Percentiles rank a stretch among this genome's conserved stretches.
phyloP scores from a whole-genome alignment of 805 yeast genomes.

The Cyberlindnera samutprakarnensis region DNA sequence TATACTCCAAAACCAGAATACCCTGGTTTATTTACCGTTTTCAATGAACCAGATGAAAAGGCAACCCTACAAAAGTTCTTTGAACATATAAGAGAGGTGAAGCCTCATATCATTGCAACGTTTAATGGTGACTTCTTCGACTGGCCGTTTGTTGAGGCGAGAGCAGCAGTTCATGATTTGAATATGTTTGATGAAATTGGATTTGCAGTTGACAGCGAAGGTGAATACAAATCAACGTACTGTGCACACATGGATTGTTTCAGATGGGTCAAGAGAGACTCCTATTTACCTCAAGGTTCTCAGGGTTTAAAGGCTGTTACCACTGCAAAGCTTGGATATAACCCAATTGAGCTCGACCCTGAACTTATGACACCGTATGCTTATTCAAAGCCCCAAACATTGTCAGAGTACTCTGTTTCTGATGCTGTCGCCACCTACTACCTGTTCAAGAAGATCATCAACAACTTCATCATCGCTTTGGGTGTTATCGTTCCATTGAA shows the following conservation, averaged over 20 bases:
- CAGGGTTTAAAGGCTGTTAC: slow-evolving; percentile 98
- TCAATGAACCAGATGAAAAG: slow-evolving; percentile 83
- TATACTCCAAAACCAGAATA: slow-evolving; percentile 97
- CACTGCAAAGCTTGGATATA: slow-evolving; percentile 88
- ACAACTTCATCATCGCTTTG: slow-evolving; percentile 91
- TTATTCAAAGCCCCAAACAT: slow-evolving; percentile 79
- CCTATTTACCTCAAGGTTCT: slow-evolving; percentile 95
- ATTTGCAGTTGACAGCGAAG: slow-evolving; percentile 80
- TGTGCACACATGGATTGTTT: slow-evolving; percentile 97
- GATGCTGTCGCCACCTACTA: slow-evolving; percentile 99
- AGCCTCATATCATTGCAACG: slow-evolving; percentile 96
- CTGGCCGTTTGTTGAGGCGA: slow-evolving; percentile 95
- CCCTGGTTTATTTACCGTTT: slow-evolving; percentile 82
- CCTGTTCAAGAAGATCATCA: slow-evolving; percentile 91
- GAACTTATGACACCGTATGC: slow-evolving; percentile 99
- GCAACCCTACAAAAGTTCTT: slow-evolving; percentile 70
- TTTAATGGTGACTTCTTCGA: slow-evolving; percentile 98
- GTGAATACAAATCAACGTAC: slow-evolving; percentile 85
- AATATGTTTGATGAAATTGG: slow-evolving; percentile 93
- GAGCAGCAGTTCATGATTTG: slow-evolving; percentile 78
- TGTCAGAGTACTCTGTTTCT: slow-evolving; percentile 96
- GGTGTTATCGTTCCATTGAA: slow-evolving; percentile 93
- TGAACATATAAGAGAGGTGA: slow-evolving; percentile 80
- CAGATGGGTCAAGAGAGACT: slow-evolving; percentile 97
- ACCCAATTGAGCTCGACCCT: slow-evolving; percentile 95